Base-by-base conservation (phyloP, 352 stramenopile species). In the Blastocystis sp. region DNA sequence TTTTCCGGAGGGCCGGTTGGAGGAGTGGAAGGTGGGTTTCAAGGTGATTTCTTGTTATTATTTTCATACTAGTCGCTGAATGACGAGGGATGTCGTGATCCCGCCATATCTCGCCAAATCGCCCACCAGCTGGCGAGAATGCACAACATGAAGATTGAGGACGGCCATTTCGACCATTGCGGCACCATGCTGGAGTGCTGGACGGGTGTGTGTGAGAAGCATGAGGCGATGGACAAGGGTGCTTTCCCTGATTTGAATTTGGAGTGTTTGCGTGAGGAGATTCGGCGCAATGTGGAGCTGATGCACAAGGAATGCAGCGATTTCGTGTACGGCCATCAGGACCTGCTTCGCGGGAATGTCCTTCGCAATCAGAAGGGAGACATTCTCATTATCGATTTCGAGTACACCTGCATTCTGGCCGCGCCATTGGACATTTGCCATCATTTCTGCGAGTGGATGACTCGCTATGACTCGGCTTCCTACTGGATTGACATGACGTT, bases 401-500 rank as follows among this genome's bases (percentile, higher is more conserved):
- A 81, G 45, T 81, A 81, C n/a, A 65, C 40, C 24, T 81, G 71
- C 43, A 21, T 81, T 54, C 54, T 81, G 24, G 7, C 71, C 4
- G 48, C 71, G 28, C 71, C 71, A 21, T 24, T 81, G 19, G 71
- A 81, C 40, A 66, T 81, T 43, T 81, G 71, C n/a, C 71, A 81
- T 42, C 71, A 81, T 54, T 81, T 48, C 60, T 81, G 71, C 48
- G 71, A 81, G 45, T 81, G 71, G 71, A 81, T 81, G 71, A 81
- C 71, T 10, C 42, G 71, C 14, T 81, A 81, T 60, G 71, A 81
- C 48, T 81, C 48, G 17, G 40, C 38, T 19, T 81, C 71, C 71
- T 81, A 81, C 60, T 66, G 71, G 48, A 81, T 81, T 42, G 71
- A 81, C 40, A 17, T 57, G 38, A 63, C 6, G 24, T 42, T 81